A percentile compares a stretch with the other conserved stretches of the same genome.
These are phyloP conservation scores for Mesotaenium endlicherianum DNA, from an alignment of 139 green algal genomes.

Conservation along the genomic window DNA sequence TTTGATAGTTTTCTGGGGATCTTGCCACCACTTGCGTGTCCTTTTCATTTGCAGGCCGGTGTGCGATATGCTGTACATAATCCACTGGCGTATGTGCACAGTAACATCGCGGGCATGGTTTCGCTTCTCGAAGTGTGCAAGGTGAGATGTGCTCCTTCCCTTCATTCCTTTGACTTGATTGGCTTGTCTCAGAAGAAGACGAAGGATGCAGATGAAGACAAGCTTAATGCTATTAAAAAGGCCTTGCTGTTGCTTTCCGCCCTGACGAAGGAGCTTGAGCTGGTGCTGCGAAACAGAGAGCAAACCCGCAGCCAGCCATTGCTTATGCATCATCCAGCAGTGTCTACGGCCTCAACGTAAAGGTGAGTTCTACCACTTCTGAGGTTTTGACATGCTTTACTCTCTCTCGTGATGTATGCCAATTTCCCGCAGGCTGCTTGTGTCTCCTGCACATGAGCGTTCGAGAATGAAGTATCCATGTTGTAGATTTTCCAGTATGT, in stretches of 20 bases:
- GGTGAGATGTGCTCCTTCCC: conserved; percentile 7
- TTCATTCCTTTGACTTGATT: background rate
- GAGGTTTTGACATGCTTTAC: background rate
- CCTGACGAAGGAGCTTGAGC: background rate
- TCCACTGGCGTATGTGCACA: conserved; percentile 68
- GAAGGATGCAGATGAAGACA: no score
- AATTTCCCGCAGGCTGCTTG: background rate
- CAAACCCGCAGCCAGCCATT: conserved; percentile 58
- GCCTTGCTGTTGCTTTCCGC: background rate
- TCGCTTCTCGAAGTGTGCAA: conserved; percentile 67
- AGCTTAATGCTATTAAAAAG: no score
- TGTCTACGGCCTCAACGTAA: conserved; percentile 74
- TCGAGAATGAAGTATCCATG: no score
- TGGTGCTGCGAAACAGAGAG: conserved; percentile 19
- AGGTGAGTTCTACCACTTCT: conserved; percentile 34
- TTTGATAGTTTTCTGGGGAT: conserved; percentile 3
- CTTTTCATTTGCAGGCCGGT: conserved; percentile 53
- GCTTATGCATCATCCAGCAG: conserved; percentile 71
- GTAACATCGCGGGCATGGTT: conserved; percentile 71
- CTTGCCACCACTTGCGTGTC: no score
- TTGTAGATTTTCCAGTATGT: no score
- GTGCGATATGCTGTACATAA: conserved; percentile 75
- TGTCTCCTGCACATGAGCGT: no score
- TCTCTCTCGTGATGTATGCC: background rate
- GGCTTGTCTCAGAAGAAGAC: background rate